These are phyloP conservation scores for Cyclotella distinguenda DNA, from an alignment of 108 stramenopile genomes.

Conservation along the genomic window DNA sequence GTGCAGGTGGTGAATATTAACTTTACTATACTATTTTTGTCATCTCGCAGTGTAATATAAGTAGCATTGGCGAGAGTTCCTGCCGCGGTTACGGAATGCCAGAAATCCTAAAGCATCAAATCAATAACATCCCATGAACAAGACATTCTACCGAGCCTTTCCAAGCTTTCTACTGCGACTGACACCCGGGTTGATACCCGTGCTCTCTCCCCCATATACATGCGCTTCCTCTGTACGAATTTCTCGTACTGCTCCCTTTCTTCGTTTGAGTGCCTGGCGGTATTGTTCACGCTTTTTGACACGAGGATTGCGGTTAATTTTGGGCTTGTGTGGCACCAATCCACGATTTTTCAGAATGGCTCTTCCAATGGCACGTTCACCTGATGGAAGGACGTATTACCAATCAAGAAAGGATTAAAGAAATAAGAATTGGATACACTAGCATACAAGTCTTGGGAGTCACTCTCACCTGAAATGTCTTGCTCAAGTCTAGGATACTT, in stretches of 20 bases:
- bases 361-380: conserved; percentile 83
- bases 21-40: too few species aligned
- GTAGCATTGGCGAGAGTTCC: too few species aligned
- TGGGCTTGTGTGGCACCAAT: conserved; percentile 94
- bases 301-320: conserved; percentile 96
- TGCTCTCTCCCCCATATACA: conserved; percentile 87
- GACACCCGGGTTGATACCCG: conserved; percentile 88
- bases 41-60: too few species aligned
- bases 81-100: background rate
- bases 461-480: conserved; percentile 70
- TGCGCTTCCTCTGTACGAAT: conserved; percentile 82
- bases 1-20: too few species aligned
- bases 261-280: conserved; percentile 88
- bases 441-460: conserved; percentile 2
- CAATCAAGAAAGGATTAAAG: background rate
- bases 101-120: background rate
- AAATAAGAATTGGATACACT: background rate
- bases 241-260: conserved; percentile 94
- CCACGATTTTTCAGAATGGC: conserved; percentile 94
- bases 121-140: background rate
- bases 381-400: conserved; percentile 6
- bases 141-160: background rate
- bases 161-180: conserved; percentile 84
- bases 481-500: conserved; percentile 76
- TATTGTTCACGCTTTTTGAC: conserved; percentile 97